A percentile compares a stretch with the other conserved stretches of the same genome.
Conservation (phyloP, 305 asterid genomes). For the Withania somnifera region DNA sequence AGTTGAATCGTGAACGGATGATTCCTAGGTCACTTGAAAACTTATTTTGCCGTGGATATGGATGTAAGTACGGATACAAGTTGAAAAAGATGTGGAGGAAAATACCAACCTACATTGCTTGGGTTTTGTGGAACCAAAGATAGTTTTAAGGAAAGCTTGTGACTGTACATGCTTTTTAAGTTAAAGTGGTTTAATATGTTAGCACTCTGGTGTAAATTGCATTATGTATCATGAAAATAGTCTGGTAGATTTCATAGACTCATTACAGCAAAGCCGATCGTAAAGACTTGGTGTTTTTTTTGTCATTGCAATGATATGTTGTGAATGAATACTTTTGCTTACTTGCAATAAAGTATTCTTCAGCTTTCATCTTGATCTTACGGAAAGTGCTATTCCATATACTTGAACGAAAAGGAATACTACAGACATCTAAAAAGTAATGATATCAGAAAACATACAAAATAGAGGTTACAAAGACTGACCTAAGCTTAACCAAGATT, state of each 20-base stretch:
- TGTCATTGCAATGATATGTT: neutral
- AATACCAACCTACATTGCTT: neutral
- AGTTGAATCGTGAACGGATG: neutral
- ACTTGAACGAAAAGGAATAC: neutral
- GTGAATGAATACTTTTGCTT: neutral
- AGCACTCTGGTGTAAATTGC: neutral
- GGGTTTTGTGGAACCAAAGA: neutral
- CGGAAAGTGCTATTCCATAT: neutral
- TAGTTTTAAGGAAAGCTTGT: neutral
- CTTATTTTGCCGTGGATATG: neutral
- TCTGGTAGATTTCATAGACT: neutral
- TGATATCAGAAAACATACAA: neutral
- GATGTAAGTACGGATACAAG: neutral
- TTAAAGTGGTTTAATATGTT: neutral
- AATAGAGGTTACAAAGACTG: neutral
- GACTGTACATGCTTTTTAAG: neutral
- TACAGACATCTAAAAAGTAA: neutral
- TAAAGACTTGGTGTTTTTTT: neutral
- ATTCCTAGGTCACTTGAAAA: neutral
- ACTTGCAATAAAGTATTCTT: neutral
- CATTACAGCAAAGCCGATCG: neutral
- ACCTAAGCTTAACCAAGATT: neutral
- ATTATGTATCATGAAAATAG: neutral
- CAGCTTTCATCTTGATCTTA: neutral
- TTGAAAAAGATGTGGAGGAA: neutral